A percentile compares a stretch with the other conserved stretches of the same genome.
Evolutionary conservation across 495 filamentous ascomycete species (phyloP).

Genomic region (Glarea lozoyensis): DNA sequence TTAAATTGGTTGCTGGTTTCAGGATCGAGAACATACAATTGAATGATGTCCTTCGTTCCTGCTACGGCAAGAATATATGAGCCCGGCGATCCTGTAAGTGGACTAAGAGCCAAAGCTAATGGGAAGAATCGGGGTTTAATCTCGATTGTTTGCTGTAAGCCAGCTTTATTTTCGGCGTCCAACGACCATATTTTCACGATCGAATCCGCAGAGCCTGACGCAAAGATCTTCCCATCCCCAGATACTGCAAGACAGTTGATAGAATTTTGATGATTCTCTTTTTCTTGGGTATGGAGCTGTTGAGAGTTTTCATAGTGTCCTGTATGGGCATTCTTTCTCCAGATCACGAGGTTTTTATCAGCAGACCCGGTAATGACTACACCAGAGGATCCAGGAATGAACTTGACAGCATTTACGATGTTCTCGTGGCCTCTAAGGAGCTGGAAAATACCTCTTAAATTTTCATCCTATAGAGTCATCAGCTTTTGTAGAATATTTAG

Average conservation of each 20-base stretch:
- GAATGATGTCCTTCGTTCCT: slow-evolving; percentile 69
- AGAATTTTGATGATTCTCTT: slow-evolving; percentile 53
- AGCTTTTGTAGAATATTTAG: too few relatives aligned
- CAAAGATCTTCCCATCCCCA: slow-evolving; percentile 46
- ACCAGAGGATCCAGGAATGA: slow-evolving; percentile 45
- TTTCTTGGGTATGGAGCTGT: background rate
- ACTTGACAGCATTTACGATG: slow-evolving; percentile 75
- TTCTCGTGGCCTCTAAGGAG: slow-evolving; percentile 77
- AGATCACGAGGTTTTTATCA: slow-evolving; percentile 71
- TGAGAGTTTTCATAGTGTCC: background rate
- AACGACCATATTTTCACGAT: slow-evolving; percentile 65
- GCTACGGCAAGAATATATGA: slow-evolving; percentile 65
- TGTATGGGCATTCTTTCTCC: slow-evolving; percentile 36
- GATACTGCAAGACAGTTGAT: slow-evolving; percentile 70
- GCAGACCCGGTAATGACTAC: slow-evolving; percentile 69
- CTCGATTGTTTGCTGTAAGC: slow-evolving; percentile 61
- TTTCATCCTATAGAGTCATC: slow-evolving; percentile 9
- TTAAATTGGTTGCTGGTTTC: slow-evolving; percentile 42
- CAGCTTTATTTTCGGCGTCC: slow-evolving; percentile 24
- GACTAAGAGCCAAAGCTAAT: slow-evolving; percentile 57
- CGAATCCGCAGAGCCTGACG: slow-evolving; percentile 69
- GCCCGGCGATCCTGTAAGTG: slow-evolving; percentile 38
- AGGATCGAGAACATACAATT: slow-evolving; percentile 57
- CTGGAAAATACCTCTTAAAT: slow-evolving; percentile 45
- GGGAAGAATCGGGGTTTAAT: slow-evolving; percentile 75